Evolutionary conservation across 2,329 filamentous ascomycete genomes (phyloP).

Genomic region (Fusarium continuum): DNA sequence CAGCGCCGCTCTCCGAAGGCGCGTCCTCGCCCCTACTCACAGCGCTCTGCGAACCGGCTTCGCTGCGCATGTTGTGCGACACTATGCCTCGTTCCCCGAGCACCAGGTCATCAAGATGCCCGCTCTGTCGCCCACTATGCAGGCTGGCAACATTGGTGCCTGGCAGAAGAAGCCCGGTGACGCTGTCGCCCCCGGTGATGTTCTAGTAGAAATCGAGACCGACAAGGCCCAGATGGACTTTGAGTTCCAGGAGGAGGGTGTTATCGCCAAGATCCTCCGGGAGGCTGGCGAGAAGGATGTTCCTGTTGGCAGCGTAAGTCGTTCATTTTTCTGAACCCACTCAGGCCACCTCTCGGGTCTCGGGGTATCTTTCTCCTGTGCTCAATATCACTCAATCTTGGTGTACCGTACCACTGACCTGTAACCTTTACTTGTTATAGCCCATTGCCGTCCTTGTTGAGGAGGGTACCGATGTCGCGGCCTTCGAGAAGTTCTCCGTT

Average conservation of each 20-base stretch:
- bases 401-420: slow-evolving; percentile 17
- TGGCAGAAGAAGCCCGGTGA: slow-evolving; percentile 99
- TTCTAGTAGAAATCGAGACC: slow-evolving; percentile 97
- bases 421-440: slow-evolving; percentile 57
- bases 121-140: slow-evolving; percentile 97
- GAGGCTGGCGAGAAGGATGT: slow-evolving; percentile 94
- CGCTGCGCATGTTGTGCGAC: slow-evolving; percentile 66
- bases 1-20: slow-evolving; percentile 70
- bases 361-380: slow-evolving; percentile 27
- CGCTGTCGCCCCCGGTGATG: slow-evolving; percentile 86
- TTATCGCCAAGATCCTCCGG: slow-evolving; percentile 93
- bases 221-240: slow-evolving; percentile 99
- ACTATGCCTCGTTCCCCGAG: slow-evolving; percentile 86
- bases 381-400: neutral
- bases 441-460: slow-evolving; percentile 96
- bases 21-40: slow-evolving; percentile 62
- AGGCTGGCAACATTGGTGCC: slow-evolving; percentile 90
- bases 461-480: slow-evolving; percentile 84
- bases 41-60: slow-evolving; percentile 61
- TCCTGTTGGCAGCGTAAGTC: slow-evolving; percentile 89
- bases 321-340: slow-evolving; percentile 21
- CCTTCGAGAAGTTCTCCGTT: slow-evolving; percentile 88
- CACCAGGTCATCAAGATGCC: slow-evolving; percentile 98
- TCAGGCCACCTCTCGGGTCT: slow-evolving; percentile 21
- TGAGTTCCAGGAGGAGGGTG: slow-evolving; percentile 98